Evolutionary conservation across 2,329 filamentous ascomycete species (phyloP).

Genomic region (Gliomastix tumulicola): DNA sequence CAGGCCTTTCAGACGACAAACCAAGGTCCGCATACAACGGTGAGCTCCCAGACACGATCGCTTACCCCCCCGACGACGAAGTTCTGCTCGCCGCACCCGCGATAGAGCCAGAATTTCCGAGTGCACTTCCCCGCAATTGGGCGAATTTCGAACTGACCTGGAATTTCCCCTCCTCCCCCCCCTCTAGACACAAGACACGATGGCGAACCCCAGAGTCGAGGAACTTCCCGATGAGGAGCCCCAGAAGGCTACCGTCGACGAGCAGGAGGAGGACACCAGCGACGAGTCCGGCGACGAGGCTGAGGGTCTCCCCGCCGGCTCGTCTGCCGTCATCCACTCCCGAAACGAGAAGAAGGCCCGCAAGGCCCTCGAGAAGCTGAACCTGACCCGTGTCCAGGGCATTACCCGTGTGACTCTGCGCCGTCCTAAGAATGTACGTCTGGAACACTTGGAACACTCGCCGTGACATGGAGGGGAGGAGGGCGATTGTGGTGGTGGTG

Average conservation of each 20-base stretch:
- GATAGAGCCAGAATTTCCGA: too few species aligned
- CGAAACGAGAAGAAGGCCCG: conserved; percentile 99
- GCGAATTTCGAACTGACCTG: conserved; percentile 12
- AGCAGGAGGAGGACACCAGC: conserved; percentile 61
- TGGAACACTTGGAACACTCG: not conserved
- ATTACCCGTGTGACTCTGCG: conserved; percentile 98
- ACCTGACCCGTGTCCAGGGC: conserved; percentile 90
- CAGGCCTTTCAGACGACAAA: conserved; percentile 20
- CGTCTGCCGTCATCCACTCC: conserved; percentile 87
- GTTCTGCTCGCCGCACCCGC: not conserved
- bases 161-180: conserved; percentile 11
- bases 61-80: conserved; percentile 2
- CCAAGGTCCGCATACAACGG: conserved; percentile 24
- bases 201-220: conserved; percentile 97
- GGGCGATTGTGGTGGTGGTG: conserved; percentile 2
- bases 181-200: conserved; percentile 44
- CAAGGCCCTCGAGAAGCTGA: conserved; percentile 98
- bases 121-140: too few species aligned
- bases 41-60: conserved; percentile 21
- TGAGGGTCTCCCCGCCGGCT: conserved; percentile 75
- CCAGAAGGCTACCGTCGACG: conserved; percentile 73
- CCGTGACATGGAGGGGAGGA: too few species aligned
- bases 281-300: conserved; percentile 75
- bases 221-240: conserved; percentile 90
- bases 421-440: conserved; percentile 96